Evolutionary conservation across 208 protist species (phyloP).

Genomic region (Angomonas ambiguus): DNA sequence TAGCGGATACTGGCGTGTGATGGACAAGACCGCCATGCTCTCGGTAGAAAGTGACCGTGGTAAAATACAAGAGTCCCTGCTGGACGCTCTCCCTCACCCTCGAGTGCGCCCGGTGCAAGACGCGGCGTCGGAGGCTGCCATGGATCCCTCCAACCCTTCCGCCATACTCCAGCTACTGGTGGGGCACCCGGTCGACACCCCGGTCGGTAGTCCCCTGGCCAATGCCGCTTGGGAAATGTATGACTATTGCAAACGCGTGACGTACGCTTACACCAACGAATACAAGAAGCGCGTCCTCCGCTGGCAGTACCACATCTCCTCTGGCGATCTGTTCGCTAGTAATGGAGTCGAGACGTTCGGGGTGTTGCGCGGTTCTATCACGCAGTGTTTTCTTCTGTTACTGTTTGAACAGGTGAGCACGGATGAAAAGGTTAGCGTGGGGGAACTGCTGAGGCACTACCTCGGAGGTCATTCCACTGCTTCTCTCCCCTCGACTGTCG

Average conservation of each 20-base stretch:
- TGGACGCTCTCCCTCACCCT: neutral
- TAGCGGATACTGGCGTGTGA: conserved; percentile 86
- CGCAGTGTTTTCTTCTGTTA: neutral
- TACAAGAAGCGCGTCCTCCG: conserved; percentile 50
- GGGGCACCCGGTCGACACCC: neutral
- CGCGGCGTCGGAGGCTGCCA: too few species aligned
- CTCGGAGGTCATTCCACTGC: too few species aligned
- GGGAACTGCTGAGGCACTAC: neutral
- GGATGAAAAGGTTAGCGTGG: neutral
- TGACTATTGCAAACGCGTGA: conserved; percentile 26
- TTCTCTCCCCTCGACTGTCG: neutral
- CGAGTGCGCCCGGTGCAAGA: too few species aligned
- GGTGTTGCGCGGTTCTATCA: neutral
- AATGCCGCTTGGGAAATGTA: neutral
- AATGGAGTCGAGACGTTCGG: conserved; percentile 14
- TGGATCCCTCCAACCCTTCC: too few species aligned
- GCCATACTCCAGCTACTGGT: neutral
- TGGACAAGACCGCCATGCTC: conserved; percentile 6
- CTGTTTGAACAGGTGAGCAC: neutral
- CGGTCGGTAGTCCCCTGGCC: neutral
- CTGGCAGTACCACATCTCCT: conserved; percentile 77
- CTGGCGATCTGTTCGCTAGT: conserved; percentile 31
- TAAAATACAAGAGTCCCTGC: neutral
- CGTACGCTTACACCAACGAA: conserved; percentile 65
- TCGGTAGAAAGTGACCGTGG: neutral